phyloP scores from a whole-genome alignment of 306 rosid genomes.

The Prunus salicina region DNA sequence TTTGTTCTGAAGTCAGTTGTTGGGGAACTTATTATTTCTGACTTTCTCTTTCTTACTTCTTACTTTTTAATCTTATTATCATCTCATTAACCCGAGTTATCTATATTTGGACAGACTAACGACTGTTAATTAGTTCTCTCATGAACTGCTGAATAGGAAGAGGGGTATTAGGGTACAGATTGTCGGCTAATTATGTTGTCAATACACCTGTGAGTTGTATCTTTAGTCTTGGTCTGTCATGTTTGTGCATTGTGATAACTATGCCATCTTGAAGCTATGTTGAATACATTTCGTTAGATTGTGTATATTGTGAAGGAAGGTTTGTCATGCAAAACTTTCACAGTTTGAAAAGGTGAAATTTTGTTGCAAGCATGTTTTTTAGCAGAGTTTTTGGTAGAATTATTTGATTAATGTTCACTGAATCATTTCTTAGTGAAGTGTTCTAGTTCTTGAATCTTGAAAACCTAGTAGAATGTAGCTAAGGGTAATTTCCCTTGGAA shows the following conservation, averaged over 20 bases:
- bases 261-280: not conserved
- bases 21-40: not conserved
- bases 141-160: slow-evolving; percentile 5
- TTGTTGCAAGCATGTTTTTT: not conserved
- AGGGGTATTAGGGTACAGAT: not conserved
- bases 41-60: not conserved
- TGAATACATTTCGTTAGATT: not conserved
- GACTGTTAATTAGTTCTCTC: not conserved
- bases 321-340: not conserved
- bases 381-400: not conserved
- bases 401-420: not conserved
- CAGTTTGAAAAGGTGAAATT: not conserved
- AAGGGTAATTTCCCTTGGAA: not conserved
- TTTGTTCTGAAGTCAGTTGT: not conserved
- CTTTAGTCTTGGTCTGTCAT: not conserved
- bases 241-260: not conserved
- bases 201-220: not conserved
- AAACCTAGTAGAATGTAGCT: not conserved
- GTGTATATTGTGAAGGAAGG: not conserved
- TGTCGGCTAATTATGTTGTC: not conserved
- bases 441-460: not conserved
- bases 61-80: not conserved
- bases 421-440: not conserved
- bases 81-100: not conserved
- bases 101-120: not conserved